Evolutionary conservation across 495 filamentous ascomycete species (phyloP), one percentile per base, ranked within the genome.

Genomic region (Neohortaea acidophila): DNA sequence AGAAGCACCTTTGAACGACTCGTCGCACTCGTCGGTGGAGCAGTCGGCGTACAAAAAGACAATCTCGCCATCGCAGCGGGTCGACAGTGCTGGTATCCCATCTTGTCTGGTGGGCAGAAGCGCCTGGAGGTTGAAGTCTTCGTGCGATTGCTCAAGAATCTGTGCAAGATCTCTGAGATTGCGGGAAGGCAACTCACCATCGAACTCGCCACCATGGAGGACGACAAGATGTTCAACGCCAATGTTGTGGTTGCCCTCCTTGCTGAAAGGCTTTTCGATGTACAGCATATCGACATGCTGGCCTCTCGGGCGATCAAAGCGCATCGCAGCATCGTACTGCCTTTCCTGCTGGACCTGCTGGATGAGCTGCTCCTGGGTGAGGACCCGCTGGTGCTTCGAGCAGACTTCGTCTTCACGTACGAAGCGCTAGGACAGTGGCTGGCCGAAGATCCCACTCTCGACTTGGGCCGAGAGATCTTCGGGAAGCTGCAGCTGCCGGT

Each of bases 351-450:
- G 11, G 69, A 70, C 23, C 59, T 96, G 11, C 64, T 93, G 53
- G 76, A 84, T 50, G 69, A 77, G 20, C 69, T 84, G 12, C 61
- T 94, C 2, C 69, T 91, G 36, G 80, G 70, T 50, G 77, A 86
- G 28, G 69, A 73, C 36, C 80, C 83, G 0, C 62, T 77, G 13
- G 80, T 78, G 1, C 62, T 94, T 27, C 74, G 81, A 47, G 72
- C 84, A 3, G 87, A 96, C 60, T 93, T 94, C 58, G 78, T 81
- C 9, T 41, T 91, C 75, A 56, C 65, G 80, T 45, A 58, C 32
- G 78, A 82, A 48, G 83, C 77, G 29, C 72, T 92, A 37, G 82
- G 78, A 53, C 68, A 78, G 31, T 92, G 84, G 84, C 71, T 93
- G 28, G 58, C 59, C 1, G 76, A 86, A 41, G 81, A 91, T 23